Percentiles rank a stretch among this genome's conserved stretches.
phyloP scores from a whole-genome alignment of 352 stramenopile species.

The Aphanomyces euteiches region DNA sequence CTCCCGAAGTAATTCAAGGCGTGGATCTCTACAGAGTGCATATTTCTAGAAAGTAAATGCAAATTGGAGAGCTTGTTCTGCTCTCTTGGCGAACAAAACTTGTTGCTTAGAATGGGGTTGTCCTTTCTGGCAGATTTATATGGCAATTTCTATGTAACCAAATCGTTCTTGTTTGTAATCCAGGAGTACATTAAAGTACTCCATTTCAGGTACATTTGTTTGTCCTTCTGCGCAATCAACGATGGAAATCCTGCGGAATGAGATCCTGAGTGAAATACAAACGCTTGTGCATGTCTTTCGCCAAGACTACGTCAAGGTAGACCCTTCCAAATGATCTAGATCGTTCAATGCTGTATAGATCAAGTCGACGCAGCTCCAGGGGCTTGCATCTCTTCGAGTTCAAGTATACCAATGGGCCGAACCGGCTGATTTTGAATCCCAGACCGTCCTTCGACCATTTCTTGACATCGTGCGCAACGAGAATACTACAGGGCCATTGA shows the following conservation, averaged over 20 bases:
- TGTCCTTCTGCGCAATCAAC: background rate
- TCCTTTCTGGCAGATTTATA: too few species aligned
- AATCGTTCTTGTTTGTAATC: background rate
- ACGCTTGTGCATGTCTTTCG: constrained; percentile 29
- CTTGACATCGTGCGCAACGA: constrained; percentile 91
- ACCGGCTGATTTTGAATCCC: constrained; percentile 53
- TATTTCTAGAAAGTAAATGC: too few species aligned
- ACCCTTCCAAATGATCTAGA: background rate
- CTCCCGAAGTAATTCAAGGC: too few species aligned
- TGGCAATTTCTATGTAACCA: too few species aligned
- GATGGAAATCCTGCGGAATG: constrained; percentile 27
- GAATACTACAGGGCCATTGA: constrained; percentile 91
- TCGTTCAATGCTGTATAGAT: background rate
- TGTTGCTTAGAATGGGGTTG: too few species aligned
- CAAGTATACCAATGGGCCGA: constrained; percentile 38
- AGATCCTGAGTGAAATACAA: constrained; percentile 26
- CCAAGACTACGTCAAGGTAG: constrained; percentile 28
- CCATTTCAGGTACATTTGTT: background rate
- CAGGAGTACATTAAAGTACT: constrained; percentile 9
- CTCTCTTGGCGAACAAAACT: too few species aligned
- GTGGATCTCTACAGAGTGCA: too few species aligned
- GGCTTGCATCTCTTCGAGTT: constrained; percentile 8
- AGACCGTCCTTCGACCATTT: constrained; percentile 87
- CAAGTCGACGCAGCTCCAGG: constrained; percentile 26
- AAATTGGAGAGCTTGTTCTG: too few species aligned